Percentiles rank a stretch among this genome's conserved stretches.
These are phyloP conservation scores for Nematodospora anomalae DNA, from an alignment of 1,139 yeast genomes.

Conservation along the genomic window DNA sequence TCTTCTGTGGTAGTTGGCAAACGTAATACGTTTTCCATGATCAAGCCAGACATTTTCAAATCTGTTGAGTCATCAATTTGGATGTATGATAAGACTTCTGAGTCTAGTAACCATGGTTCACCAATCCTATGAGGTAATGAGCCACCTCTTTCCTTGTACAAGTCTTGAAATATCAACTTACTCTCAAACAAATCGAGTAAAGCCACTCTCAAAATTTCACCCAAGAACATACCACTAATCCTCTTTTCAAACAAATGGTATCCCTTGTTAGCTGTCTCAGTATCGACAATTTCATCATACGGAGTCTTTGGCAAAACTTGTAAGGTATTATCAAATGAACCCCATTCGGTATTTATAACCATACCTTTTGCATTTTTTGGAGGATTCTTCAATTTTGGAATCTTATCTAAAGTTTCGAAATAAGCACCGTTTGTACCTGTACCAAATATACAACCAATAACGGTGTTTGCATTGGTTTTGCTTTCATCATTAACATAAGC, in stretches of 20 bases:
- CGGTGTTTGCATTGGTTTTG: conserved; percentile 65
- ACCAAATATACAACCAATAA: conserved; percentile 88
- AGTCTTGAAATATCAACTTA: conserved; percentile 56
- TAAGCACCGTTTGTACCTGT: conserved; percentile 98
- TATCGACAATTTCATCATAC: conserved; percentile 70
- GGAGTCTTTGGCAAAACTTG: conserved; percentile 70
- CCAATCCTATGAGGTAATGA: conserved; percentile 64
- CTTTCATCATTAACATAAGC: conserved; percentile 67
- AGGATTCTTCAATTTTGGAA: conserved; percentile 59
- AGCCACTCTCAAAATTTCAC: conserved; percentile 78
- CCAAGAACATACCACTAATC: conserved; percentile 91
- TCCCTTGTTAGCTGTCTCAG: conserved; percentile 76
- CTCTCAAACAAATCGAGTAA: conserved; percentile 64
- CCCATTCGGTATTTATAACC: conserved; percentile 97
- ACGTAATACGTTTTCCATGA: conserved; percentile 62
- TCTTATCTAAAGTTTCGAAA: conserved; percentile 67
- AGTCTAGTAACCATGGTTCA: conserved; percentile 74
- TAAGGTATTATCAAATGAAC: conserved; percentile 84
- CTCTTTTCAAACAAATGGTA: conserved; percentile 92
- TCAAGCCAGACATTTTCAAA: conserved; percentile 63
- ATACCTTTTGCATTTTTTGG: conserved; percentile 61
- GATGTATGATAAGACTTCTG: conserved; percentile 80
- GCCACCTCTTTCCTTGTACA: conserved; percentile 50
- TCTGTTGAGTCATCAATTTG: conserved; percentile 79
- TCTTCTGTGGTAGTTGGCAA: conserved; percentile 68